Evolutionary conservation across 2,329 filamentous ascomycete genomes (phyloP).

Genomic region (Penicillium sp.): DNA sequence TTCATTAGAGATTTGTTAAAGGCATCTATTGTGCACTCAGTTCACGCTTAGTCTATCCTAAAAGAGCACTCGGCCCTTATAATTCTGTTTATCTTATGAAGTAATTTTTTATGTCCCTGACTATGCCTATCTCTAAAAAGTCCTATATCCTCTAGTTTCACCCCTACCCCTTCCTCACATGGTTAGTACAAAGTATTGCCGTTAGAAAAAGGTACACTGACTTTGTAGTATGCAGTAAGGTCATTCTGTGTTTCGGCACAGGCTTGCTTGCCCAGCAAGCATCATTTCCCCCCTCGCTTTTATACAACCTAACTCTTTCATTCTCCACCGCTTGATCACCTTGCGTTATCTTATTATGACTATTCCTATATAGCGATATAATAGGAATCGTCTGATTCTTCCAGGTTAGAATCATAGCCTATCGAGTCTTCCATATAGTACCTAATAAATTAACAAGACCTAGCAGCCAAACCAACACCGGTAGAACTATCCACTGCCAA

Average conservation of each 20-base stretch:
- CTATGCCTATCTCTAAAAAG: neutral
- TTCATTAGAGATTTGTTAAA: neutral
- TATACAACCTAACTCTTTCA: constrained; percentile 1
- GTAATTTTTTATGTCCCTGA: neutral
- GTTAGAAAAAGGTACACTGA: no score
- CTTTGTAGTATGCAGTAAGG: no score
- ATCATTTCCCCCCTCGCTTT: neutral
- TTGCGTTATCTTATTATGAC: neutral
- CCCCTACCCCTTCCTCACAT: no score
- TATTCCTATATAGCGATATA: neutral
- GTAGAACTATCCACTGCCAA: constrained; percentile 17
- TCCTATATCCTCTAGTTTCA: neutral
- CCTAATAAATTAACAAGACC: constrained; percentile 8
- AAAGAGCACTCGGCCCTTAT: neutral
- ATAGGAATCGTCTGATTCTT: constrained; percentile 3
- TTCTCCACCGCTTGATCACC: neutral
- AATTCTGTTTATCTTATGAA: neutral
- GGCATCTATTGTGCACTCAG: neutral
- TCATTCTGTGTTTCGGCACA: no score
- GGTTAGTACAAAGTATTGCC: no score
- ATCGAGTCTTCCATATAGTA: constrained; percentile 9
- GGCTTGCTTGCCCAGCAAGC: neutral
- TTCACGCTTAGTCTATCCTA: neutral
- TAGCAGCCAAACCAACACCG: constrained; percentile 15
- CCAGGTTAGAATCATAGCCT: neutral